Base-by-base conservation (phyloP, 1,284 basidiomycete genomes). In the Marasmius sp. region DNA sequence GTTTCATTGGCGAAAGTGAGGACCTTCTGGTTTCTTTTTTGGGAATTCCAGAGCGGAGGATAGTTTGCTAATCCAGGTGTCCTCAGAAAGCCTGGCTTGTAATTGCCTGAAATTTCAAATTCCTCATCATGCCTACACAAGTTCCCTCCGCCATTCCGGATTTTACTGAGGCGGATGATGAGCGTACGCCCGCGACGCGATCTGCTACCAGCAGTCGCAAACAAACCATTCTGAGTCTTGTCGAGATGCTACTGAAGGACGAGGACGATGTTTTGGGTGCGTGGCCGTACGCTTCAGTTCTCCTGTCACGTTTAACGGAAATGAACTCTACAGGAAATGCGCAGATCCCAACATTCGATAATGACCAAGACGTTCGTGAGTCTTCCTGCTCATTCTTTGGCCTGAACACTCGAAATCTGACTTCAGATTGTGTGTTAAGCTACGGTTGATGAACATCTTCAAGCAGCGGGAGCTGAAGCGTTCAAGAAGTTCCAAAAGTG, bases 281-380 rank as follows among this genome's bases (percentile, higher is more conserved):
- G 65, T 61, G 79, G 76, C 8, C 14, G 50, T 22, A 38, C 49
- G 62, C 41, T 51, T 48, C 20, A 16, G 12, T 39, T 61, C 18
- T 34, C 56, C n/a, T n/a, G 27, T 54, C 37, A 48, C 36, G 38
- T 9, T 59, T 12, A 39, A 38, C 61, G n/a, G 57, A 36, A 33
- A 34, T 2, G 38, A 12, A 47, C 58, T 47, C 52, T 57, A 52
- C 37, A 78, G 79, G 72, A 38, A 64, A 64, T 18, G 68, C 71
- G 57, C 78, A 79, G 56, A 71, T 77, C 16, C 80, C 83, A 0
- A 79, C 72, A 59, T 79, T 80, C 61, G 87, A 89, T 65, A 87
- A 88, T 59, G 88, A 86, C 66, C 76, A 76, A 65, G 85, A 88
- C 68, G 81, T 86, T 66, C 86, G 88, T 88, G 69, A 79, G 86